phyloP scores from a whole-genome alignment of 2,329 filamentous ascomycete species.

The Fonsecaea monophora region DNA sequence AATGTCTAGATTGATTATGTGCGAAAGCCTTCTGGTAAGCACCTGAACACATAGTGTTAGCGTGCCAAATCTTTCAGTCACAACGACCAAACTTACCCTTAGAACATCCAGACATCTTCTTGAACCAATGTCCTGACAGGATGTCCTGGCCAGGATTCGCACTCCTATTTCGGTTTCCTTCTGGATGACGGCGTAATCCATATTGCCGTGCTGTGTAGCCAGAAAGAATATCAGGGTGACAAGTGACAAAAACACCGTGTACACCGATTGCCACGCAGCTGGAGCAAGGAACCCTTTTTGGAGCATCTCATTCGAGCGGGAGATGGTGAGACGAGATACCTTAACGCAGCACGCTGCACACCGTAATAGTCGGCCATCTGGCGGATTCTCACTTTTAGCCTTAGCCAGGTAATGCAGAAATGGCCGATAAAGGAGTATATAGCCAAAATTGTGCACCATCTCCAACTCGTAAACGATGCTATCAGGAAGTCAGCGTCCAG shows the following conservation, averaged over 20 bases:
- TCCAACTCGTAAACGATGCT: slow-evolving; percentile 35
- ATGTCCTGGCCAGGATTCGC: slow-evolving; percentile 28
- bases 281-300: slow-evolving; percentile 30
- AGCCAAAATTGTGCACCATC: slow-evolving; percentile 36
- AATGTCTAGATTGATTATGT: slow-evolving; percentile 27
- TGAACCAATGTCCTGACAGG: slow-evolving; percentile 34
- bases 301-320: slow-evolving; percentile 28
- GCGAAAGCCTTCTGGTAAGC: slow-evolving; percentile 26
- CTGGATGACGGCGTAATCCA: slow-evolving; percentile 19
- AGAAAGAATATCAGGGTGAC: slow-evolving; percentile 33
- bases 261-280: slow-evolving; percentile 34
- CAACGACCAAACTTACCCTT: slow-evolving; percentile 15
- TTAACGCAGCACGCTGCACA: slow-evolving; percentile 33
- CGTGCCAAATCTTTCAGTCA: slow-evolving; percentile 1
- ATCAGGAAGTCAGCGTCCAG: background rate
- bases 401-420: slow-evolving; percentile 38
- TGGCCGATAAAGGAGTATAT: slow-evolving; percentile 40
- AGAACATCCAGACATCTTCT: slow-evolving; percentile 32
- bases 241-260: slow-evolving; percentile 34
- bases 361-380: slow-evolving; percentile 22
- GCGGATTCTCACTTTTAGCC: slow-evolving; percentile 24
- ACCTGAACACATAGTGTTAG: slow-evolving; percentile 7
- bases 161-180: slow-evolving; percentile 32
- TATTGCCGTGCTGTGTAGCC: slow-evolving; percentile 29
- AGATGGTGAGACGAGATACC: slow-evolving; percentile 28